Base-by-base conservation (phyloP, 1,139 yeast genomes). In the Geotrichum phurueaensis region DNA sequence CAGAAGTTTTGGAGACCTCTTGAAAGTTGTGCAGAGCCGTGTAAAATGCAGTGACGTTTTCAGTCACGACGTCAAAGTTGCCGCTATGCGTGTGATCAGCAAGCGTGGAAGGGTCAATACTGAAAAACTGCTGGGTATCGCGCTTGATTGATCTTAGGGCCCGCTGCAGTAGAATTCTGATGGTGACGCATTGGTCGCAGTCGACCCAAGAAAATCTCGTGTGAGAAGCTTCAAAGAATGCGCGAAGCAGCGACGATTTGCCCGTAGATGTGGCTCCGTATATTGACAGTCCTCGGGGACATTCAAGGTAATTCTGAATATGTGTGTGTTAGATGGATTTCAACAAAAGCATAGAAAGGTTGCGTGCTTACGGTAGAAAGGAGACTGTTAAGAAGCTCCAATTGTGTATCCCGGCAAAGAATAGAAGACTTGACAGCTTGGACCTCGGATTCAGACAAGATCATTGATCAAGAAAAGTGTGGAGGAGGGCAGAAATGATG, bases 41-140 rank as follows among this genome's bases (percentile, higher is more conserved):
- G 25, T 76, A 68, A 63, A 84, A 84, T 12, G 76, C 76, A 39
- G 81, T 75, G 64, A 83, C 78, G 56, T 78, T 80, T 61, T 82
- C 86, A 25, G 83, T 77, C 13, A 68, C 69, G 1, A 67, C 67
- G 12, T 72, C 71, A 25, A 51, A 49, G 33, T 51, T 25, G 23
- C 33, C 36, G 39, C 20, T 23, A 7, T 39, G 45, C n/a, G 45
- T 39, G 20, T 18, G 45, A 18, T 39, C 45, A n/a, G 45, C 45
- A 39, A 39, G 45, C 27, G 31, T 51, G 3, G 29, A 15, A 27
- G 64, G 54, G 23, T 52, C 57, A 20, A 52, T 22, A 39, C 29
- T 23, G 25, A 56, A 20, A 13, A 15, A 12, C 5, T 45, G 43
- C 39, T 48, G 48, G 9, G 56, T 64, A 48, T 63, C 64, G 13